Conservation (phyloP, 176 grass and related monocot species). For the Aegilops bicornis region DNA sequence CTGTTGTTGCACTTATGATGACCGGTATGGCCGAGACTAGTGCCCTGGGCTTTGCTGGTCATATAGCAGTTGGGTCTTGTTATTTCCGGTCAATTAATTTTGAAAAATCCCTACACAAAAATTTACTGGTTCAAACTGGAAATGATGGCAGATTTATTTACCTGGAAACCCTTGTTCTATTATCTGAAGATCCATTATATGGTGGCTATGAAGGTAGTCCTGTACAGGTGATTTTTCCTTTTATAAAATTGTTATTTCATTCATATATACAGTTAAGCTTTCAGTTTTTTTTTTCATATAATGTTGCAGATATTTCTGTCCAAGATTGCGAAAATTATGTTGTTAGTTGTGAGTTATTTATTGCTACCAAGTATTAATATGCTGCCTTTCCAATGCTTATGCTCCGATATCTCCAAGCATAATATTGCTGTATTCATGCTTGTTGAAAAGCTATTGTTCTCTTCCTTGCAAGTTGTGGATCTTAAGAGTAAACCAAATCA, state of each 20-base stretch:
- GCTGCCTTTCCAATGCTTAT: background rate
- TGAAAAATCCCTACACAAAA: background rate
- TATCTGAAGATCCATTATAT: constrained; percentile 82
- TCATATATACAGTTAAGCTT: background rate
- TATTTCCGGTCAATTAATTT: constrained; percentile 62
- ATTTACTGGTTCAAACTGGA: background rate
- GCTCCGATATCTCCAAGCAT: background rate
- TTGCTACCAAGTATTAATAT: background rate
- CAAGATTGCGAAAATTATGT: background rate
- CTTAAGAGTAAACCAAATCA: background rate
- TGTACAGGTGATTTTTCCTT: background rate
- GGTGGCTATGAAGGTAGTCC: constrained; percentile 83
- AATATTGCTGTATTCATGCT: background rate
- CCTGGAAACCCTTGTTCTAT: constrained; percentile 79
- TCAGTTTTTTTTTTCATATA: background rate
- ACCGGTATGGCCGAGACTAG: constrained; percentile 93
- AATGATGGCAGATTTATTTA: constrained; percentile 65
- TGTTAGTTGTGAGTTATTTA: background rate
- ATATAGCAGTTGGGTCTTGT: constrained; percentile 80
- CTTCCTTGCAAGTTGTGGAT: background rate
- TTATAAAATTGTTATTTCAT: background rate
- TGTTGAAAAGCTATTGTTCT: background rate
- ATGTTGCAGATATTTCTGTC: background rate
- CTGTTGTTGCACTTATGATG: constrained; percentile 66
- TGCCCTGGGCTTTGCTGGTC: constrained; percentile 81